phyloP scores from a whole-genome alignment of 2,329 filamentous ascomycete species.

The Cladosporium sp. region DNA sequence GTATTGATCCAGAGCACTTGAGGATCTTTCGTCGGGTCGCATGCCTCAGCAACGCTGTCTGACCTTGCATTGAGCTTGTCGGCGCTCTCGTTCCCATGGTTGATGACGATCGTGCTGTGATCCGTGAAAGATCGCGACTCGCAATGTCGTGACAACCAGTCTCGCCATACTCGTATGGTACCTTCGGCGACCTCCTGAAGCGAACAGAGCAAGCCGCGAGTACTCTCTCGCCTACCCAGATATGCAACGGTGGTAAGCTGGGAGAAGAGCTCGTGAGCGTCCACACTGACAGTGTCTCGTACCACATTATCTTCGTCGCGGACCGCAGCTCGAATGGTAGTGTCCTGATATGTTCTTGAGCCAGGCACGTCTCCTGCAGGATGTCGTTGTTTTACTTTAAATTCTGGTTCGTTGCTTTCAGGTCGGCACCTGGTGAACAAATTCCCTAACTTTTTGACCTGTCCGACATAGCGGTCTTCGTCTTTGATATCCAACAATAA shows the following conservation, averaged over 20 bases:
- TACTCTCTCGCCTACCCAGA: slow-evolving; percentile 62
- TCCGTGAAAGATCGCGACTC: slow-evolving; percentile 29
- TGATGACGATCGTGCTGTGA: slow-evolving; percentile 24
- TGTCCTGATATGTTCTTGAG: slow-evolving; percentile 35
- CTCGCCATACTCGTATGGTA: slow-evolving; percentile 66
- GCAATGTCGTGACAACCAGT: slow-evolving; percentile 59
- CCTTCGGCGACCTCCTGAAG: slow-evolving; percentile 64
- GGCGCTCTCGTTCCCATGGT: slow-evolving; percentile 21
- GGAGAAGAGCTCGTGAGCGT: slow-evolving; percentile 67
- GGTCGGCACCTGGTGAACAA: slow-evolving; percentile 71
- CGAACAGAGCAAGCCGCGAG: slow-evolving; percentile 58
- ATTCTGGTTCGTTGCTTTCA: slow-evolving; percentile 50
- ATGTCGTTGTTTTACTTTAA: slow-evolving; percentile 36
- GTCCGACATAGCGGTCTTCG: slow-evolving; percentile 29
- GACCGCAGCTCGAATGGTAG: slow-evolving; percentile 15
- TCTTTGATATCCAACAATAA: slow-evolving; percentile 32
- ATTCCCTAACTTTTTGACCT: slow-evolving; percentile 49
- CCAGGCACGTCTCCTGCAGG: slow-evolving; percentile 47
- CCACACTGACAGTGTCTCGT: slow-evolving; percentile 59
- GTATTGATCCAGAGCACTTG: slow-evolving; percentile 66
- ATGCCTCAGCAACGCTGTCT: neutral
- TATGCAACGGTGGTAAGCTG: slow-evolving; percentile 68
- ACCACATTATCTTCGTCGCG: slow-evolving; percentile 35
- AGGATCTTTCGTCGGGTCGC: slow-evolving; percentile 31
- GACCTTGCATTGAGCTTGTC: neutral